phyloP scores from a whole-genome alignment of 257 asterid genomes.

The Prunella vulgaris region DNA sequence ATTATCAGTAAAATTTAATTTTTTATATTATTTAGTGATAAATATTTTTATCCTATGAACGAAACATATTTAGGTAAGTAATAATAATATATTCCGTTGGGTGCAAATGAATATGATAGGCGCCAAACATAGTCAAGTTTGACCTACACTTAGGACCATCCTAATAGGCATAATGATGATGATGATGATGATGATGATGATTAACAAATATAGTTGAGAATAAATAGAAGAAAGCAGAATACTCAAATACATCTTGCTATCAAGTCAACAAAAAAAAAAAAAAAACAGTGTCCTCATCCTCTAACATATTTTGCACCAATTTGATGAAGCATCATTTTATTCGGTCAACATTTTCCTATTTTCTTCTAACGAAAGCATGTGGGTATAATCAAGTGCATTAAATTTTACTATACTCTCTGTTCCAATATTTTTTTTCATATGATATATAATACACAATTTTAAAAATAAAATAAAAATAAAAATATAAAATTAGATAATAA shows the following conservation, averaged over 20 bases:
- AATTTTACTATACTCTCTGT: too few relatives aligned
- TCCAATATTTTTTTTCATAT: too few relatives aligned
- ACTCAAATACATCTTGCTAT: background rate
- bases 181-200: too few relatives aligned
- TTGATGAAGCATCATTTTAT: background rate
- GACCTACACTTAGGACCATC: constrained; percentile 13
- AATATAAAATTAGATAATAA: too few relatives aligned
- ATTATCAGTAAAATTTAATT: too few relatives aligned
- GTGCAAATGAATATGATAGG: background rate
- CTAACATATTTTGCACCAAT: background rate
- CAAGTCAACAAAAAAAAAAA: background rate
- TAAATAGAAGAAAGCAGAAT: background rate
- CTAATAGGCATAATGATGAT: constrained; percentile 13
- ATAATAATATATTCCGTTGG: too few relatives aligned
- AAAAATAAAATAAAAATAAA: too few relatives aligned
- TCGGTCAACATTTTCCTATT: background rate
- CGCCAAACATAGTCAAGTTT: background rate
- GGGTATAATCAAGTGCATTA: background rate
- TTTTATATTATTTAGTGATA: too few relatives aligned
- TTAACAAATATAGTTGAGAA: background rate
- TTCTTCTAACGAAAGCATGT: background rate
- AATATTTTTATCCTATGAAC: too few relatives aligned
- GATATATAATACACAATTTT: too few relatives aligned
- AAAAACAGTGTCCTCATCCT: background rate
- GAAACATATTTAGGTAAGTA: too few relatives aligned